A percentile compares a stretch with the other conserved stretches of the same genome.
Evolutionary conservation across 768 basidiomycete genomes (phyloP).

Genomic region (Austroboletus eburneus): DNA sequence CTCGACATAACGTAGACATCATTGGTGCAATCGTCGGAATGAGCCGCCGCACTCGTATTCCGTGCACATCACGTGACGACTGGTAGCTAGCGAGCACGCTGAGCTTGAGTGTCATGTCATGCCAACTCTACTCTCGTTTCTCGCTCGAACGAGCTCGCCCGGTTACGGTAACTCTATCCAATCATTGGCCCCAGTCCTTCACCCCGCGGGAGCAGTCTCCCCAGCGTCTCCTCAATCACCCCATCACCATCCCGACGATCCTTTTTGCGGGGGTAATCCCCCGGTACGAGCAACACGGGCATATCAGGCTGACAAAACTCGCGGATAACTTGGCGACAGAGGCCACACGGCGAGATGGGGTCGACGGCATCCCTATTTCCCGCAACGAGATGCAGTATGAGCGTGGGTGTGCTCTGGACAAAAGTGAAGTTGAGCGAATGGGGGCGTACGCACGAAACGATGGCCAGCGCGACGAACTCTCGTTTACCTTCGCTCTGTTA

Average conservation of each 20-base stretch:
- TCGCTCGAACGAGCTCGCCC: no score
- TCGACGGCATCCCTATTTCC: conserved; percentile 59
- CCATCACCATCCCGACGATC: conserved; percentile 43
- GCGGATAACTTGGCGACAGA: conserved; percentile 86
- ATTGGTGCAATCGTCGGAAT: conserved; percentile 12
- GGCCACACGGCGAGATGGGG: conserved; percentile 83
- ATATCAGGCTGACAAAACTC: conserved; percentile 78
- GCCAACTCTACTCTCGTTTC: no score
- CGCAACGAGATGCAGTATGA: neutral
- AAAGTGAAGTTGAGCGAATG: neutral
- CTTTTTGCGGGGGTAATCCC: conserved; percentile 46
- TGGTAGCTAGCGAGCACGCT: no score
- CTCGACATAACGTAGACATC: neutral
- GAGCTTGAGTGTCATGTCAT: no score
- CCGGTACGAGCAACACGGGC: conserved; percentile 69
- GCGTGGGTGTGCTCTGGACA: neutral
- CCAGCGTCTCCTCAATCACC: conserved; percentile 61
- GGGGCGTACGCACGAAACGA: conserved; percentile 57
- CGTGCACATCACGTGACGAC: no score
- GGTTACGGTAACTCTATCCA: no score
- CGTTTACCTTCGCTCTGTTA: conserved; percentile 71
- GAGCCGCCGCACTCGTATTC: neutral
- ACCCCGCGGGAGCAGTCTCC: conserved; percentile 70
- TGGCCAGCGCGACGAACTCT: conserved; percentile 69
- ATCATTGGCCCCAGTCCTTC: conserved; percentile 71